Conservation (phyloP, 179 eudicot genomes). For the Carnegiea gigantea region DNA sequence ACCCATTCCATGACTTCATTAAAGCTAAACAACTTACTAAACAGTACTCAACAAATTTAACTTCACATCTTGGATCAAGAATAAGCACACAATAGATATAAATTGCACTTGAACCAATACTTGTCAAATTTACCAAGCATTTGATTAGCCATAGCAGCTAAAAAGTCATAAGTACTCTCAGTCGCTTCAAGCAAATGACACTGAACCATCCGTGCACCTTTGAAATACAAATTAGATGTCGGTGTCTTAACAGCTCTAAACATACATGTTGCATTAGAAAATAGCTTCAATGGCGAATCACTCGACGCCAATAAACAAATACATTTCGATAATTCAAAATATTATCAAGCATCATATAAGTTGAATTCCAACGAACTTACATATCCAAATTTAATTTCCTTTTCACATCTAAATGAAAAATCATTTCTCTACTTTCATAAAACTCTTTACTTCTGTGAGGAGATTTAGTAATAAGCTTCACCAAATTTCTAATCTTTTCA, state of each 20-base stretch:
- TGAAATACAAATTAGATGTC: slow-evolving; percentile 8
- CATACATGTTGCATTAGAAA: neutral
- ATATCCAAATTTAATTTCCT: too few relatives aligned
- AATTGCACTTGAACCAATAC: too few relatives aligned
- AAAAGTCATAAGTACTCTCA: too few relatives aligned
- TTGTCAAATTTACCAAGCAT: too few relatives aligned
- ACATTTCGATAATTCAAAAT: slow-evolving; percentile 13
- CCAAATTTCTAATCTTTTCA: slow-evolving; percentile 2
- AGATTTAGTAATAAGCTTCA: slow-evolving; percentile 3
- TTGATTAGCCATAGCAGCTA: too few relatives aligned
- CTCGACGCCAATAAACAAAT: neutral
- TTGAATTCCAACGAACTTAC: slow-evolving; percentile 14
- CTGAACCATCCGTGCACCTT: too few relatives aligned
- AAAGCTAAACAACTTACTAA: too few relatives aligned
- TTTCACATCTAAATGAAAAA: slow-evolving; percentile 7
- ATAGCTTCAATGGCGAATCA: neutral
- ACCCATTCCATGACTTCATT: too few relatives aligned
- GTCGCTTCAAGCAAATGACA: too few relatives aligned
- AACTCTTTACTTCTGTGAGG: neutral
- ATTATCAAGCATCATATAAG: neutral
- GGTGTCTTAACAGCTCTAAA: neutral
- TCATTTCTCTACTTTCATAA: slow-evolving; percentile 7
- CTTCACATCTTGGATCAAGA: too few relatives aligned
- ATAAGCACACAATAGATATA: too few relatives aligned
- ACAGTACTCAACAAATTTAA: too few relatives aligned